phyloP scores from a whole-genome alignment of 805 yeast species.

The Candida xiaguanensis region DNA sequence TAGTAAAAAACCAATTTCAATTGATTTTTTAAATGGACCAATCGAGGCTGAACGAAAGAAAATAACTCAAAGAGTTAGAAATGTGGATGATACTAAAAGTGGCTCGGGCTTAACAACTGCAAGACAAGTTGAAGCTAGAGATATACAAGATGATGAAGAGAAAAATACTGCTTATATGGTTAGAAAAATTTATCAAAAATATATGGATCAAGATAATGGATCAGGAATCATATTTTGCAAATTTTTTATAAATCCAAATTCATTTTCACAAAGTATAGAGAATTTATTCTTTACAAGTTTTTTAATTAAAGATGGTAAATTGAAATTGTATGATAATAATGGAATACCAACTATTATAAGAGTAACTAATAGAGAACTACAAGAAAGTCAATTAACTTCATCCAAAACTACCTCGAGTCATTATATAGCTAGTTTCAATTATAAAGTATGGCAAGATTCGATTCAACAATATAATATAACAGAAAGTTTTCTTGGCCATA shows the following conservation, averaged over 20 bases:
- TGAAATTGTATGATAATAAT: conserved; percentile 48
- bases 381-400: conserved; percentile 17
- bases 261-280: conserved; percentile 78
- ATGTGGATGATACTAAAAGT: conserved; percentile 41
- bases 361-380: conserved; percentile 19
- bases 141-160: conserved; percentile 46
- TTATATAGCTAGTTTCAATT: conserved; percentile 69
- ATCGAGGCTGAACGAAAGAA: conserved; percentile 55
- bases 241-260: conserved; percentile 69
- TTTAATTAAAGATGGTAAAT: conserved; percentile 66
- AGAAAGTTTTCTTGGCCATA: conserved; percentile 48
- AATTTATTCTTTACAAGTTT: conserved; percentile 82
- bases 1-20: conserved; percentile 45
- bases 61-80: conserved; percentile 27
- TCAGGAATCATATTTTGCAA: conserved; percentile 53
- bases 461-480: conserved; percentile 54
- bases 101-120: conserved; percentile 48
- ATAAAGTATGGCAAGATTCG: conserved; percentile 59
- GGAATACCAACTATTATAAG: conserved; percentile 45
- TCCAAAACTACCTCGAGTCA: conserved; percentile 44
- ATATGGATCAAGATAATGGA: conserved; percentile 20
- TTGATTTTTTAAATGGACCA: conserved; percentile 71
- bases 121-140: conserved; percentile 47
- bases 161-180: conserved; percentile 68
- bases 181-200: conserved; percentile 44